These are phyloP conservation scores for Trichophyton simii DNA, from an alignment of 2,329 filamentous ascomycete species.

Conservation along the genomic window DNA sequence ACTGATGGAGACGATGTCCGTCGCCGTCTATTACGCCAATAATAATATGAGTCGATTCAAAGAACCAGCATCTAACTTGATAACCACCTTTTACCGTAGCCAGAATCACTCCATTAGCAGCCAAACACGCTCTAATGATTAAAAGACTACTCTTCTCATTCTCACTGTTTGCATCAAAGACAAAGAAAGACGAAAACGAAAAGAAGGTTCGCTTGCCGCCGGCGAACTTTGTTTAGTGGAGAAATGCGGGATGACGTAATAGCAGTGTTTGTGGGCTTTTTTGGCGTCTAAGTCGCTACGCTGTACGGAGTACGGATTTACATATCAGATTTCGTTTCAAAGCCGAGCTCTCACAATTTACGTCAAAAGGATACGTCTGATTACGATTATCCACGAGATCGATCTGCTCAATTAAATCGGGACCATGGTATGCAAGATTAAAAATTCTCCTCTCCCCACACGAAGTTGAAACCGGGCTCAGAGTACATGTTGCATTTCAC, in stretches of 20 bases:
- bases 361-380: too few species aligned
- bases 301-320: too few species aligned
- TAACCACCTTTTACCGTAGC: background rate
- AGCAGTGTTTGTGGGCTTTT: too few species aligned
- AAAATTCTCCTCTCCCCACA: slow-evolving; percentile 44
- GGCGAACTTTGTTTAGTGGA: background rate
- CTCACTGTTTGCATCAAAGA: background rate
- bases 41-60: too few species aligned
- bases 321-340: too few species aligned
- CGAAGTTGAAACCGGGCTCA: slow-evolving; percentile 56
- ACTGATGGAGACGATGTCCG: too few species aligned
- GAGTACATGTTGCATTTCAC: slow-evolving; percentile 82
- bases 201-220: background rate
- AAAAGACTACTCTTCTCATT: background rate
- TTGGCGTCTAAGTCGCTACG: too few species aligned
- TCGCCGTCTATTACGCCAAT: too few species aligned
- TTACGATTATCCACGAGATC: too few species aligned
- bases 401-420: too few species aligned
- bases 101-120: background rate
- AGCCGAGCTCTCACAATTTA: too few species aligned
- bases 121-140: background rate
- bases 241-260: background rate
- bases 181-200: background rate
- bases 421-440: slow-evolving; percentile 16
- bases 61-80: background rate